Percentiles rank a stretch among this genome's conserved stretches.
Evolutionary conservation across 192 early-diverging fungal genomes (phyloP).

Genomic region (Spizellomyces punctatus): DNA sequence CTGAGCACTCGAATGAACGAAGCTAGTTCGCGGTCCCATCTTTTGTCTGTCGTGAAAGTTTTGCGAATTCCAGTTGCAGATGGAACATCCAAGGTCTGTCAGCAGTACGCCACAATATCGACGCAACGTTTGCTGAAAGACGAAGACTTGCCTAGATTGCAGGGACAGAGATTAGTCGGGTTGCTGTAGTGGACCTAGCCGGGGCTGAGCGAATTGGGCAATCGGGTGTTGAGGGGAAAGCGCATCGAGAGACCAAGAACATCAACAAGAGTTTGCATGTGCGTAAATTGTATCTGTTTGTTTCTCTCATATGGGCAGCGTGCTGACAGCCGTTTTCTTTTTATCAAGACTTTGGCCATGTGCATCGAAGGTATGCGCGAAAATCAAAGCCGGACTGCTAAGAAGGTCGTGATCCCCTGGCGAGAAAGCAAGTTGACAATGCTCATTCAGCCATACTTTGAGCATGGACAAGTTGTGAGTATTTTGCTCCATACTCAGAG

Average conservation of each 20-base stretch:
- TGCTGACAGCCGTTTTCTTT: background rate
- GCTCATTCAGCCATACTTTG: conserved; percentile 37
- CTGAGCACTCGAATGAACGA: conserved; percentile 27
- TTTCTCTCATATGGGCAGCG: background rate
- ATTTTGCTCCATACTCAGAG: background rate
- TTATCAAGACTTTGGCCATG: conserved; percentile 18
- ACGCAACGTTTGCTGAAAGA: no score
- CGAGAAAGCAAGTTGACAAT: conserved; percentile 32
- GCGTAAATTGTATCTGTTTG: background rate
- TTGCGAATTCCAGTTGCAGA: conserved; percentile 12
- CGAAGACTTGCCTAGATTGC: background rate
- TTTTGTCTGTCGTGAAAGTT: conserved; percentile 28
- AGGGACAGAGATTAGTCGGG: conserved; percentile 10
- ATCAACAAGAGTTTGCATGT: conserved; percentile 34
- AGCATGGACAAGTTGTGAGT: conserved; percentile 22
- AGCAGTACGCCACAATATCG: background rate
- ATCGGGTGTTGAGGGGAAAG: conserved; percentile 30
- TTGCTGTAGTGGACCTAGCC: conserved; percentile 28
- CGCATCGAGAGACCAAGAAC: conserved; percentile 32
- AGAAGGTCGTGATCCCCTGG: conserved; percentile 22
- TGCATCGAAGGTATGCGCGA: conserved; percentile 26
- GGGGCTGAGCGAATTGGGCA: conserved; percentile 27
- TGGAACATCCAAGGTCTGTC: conserved; percentile 4
- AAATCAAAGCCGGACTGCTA: conserved; percentile 18
- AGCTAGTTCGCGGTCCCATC: conserved; percentile 31